Base-by-base conservation (phyloP, 352 stramenopile genomes). In the Phytophthora pseudosyringae region DNA sequence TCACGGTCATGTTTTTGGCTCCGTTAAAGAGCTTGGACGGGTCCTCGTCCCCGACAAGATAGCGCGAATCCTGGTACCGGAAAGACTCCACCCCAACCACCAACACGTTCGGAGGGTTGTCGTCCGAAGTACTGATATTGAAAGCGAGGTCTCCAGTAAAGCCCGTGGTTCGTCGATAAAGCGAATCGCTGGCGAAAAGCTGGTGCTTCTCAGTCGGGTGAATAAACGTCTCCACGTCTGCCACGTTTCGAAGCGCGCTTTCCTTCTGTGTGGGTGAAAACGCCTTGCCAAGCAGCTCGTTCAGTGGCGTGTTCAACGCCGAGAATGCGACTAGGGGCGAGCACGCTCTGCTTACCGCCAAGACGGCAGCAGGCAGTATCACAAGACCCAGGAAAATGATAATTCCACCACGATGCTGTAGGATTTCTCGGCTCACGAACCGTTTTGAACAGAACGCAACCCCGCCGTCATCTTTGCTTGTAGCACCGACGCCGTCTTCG, bases 61-160 rank as follows among this genome's bases (percentile, higher is more conserved):
- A 45, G n/a, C n/a, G 39, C 0, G 39, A 28, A 10, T 28, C 36
- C n/a, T 45, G 39, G 4, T 28, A 45, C 39, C 39, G 39, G 12
- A 45, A 28, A 45, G 39, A 26, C n/a, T 28, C 39, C 5, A 45
- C n/a, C 5, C 15, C 39, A 26, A 45, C 26, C 7, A 45, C 39
- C n/a, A 45, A 18, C 15, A 45, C 39, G 39, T 45, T 45, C 2
- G n/a, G 39, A 25, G 39, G 38, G n/a, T 45, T 45, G n/a, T 45
- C 39, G 6, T 25, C n/a, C 15, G 15, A 13, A 2, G 5, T 26
- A 26, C n/a, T 26, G 15, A 45, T n/a, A 5, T 45, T 26, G n/a
- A 45, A 45, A 4, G 39, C 39, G 15, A 45, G 5, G n/a, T 26
- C n/a, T 45, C 39, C 39, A 1, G n/a, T 12, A 18, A 45, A 45